These are phyloP conservation scores for Thalassiosira hispida DNA, from an alignment of 352 stramenopile species.

Conservation along the genomic window DNA sequence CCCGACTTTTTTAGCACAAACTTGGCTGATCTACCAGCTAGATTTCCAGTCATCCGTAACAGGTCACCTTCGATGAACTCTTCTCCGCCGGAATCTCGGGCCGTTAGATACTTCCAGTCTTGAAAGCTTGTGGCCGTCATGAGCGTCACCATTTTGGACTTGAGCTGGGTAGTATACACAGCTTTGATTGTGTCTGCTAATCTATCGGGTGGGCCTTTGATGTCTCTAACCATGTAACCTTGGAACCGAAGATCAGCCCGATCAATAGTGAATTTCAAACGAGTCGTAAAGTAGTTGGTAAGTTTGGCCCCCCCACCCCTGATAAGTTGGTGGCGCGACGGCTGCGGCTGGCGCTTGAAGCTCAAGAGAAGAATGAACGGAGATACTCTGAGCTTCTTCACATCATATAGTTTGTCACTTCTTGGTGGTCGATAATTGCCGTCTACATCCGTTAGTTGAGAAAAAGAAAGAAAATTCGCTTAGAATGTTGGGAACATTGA, in stretches of 20 bases:
- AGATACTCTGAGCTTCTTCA: constrained; percentile 75
- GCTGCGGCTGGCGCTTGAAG: constrained; percentile 80
- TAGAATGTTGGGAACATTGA: background rate
- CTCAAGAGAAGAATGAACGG: constrained; percentile 78
- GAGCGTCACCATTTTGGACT: constrained; percentile 83
- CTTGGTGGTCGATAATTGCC: constrained; percentile 73
- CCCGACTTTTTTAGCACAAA: constrained; percentile 80
- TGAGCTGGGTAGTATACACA: constrained; percentile 79
- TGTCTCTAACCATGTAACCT: constrained; percentile 61
- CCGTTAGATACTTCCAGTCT: constrained; percentile 83
- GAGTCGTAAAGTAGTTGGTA: constrained; percentile 84
- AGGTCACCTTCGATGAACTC: constrained; percentile 85
- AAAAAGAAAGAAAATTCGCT: constrained; percentile 2
- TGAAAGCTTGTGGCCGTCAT: constrained; percentile 82
- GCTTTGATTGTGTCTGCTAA: constrained; percentile 76
- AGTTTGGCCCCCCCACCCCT: constrained; percentile 65
- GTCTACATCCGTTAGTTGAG: constrained; percentile 28
- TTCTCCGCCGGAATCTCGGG: constrained; percentile 76
- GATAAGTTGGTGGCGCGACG: constrained; percentile 67
- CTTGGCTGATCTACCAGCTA: constrained; percentile 79
- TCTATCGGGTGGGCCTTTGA: constrained; percentile 81
- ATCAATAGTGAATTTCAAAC: constrained; percentile 83
- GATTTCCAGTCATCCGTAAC: constrained; percentile 79
- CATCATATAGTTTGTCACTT: constrained; percentile 77
- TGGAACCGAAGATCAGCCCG: constrained; percentile 78